These are phyloP conservation scores for Alternaria sp. DNA, from an alignment of 2,329 filamentous ascomycete species.

Conservation along the genomic window DNA sequence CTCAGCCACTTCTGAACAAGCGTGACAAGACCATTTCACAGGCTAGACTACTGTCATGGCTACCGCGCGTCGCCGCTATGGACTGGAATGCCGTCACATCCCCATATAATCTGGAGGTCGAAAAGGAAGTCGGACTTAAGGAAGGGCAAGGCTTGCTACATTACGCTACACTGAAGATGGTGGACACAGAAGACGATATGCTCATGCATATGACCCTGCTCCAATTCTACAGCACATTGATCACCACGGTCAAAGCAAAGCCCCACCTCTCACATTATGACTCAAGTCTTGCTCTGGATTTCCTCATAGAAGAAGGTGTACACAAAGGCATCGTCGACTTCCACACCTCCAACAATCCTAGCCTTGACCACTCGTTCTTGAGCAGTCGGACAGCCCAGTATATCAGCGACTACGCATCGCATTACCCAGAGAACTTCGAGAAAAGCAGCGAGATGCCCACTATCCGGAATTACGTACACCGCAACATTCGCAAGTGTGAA, in stretches of 20 bases:
- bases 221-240: constrained; percentile 63
- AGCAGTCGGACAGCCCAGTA: constrained; percentile 63
- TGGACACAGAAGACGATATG: constrained; percentile 62
- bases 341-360: constrained; percentile 57
- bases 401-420: constrained; percentile 61
- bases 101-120: constrained; percentile 60
- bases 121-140: constrained; percentile 48
- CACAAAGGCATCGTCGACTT: constrained; percentile 59
- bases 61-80: constrained; percentile 60
- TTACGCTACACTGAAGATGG: constrained; percentile 62
- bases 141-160: constrained; percentile 56
- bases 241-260: constrained; percentile 50
- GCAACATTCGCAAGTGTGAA: constrained; percentile 60
- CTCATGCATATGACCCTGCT: constrained; percentile 66
- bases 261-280: constrained; percentile 44
- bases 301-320: constrained; percentile 58
- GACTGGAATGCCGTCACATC: constrained; percentile 62
- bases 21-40: constrained; percentile 65
- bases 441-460: constrained; percentile 52
- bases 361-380: constrained; percentile 61
- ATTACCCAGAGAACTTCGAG: constrained; percentile 63
- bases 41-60: constrained; percentile 64
- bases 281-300: constrained; percentile 57
- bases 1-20: constrained; percentile 51
- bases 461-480: constrained; percentile 56